Evolutionary conservation across 2,329 filamentous ascomycete genomes (phyloP).

Genomic region (Parastagonospora avenae): DNA sequence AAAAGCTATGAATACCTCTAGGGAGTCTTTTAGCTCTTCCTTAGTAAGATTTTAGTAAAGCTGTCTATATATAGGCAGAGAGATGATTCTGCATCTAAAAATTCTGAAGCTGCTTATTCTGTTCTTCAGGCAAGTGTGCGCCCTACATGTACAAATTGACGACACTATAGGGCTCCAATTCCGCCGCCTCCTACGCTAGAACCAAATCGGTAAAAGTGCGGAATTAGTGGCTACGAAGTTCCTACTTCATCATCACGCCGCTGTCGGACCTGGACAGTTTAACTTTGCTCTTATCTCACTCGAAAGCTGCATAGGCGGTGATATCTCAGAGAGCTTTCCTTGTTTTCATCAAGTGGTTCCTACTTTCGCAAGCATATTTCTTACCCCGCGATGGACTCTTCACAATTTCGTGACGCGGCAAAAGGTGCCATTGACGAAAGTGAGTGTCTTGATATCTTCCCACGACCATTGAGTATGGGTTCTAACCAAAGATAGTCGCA

Average conservation of each 20-base stretch:
- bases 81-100: too few relatives aligned
- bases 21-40: too few relatives aligned
- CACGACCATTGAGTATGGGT: not conserved
- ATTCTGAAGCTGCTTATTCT: too few relatives aligned
- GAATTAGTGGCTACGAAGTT: conserved; percentile 16
- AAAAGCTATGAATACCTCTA: too few relatives aligned
- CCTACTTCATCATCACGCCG: not conserved
- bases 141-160: not conserved
- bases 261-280: not conserved
- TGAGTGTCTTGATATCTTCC: conserved; percentile 41
- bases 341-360: too few relatives aligned
- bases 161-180: not conserved
- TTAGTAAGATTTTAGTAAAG: too few relatives aligned
- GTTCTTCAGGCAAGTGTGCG: not conserved
- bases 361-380: not conserved
- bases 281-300: not conserved
- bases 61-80: too few relatives aligned
- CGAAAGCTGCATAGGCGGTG: too few relatives aligned
- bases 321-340: too few relatives aligned
- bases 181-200: not conserved
- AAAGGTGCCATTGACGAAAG: conserved; percentile 82
- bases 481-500: conserved; percentile 64
- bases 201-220: conserved; percentile 13
- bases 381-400: conserved; percentile 69
- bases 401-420: conserved; percentile 78